Conservation (phyloP, 2,329 filamentous ascomycete species). For the Fusarium euwallaceae region DNA sequence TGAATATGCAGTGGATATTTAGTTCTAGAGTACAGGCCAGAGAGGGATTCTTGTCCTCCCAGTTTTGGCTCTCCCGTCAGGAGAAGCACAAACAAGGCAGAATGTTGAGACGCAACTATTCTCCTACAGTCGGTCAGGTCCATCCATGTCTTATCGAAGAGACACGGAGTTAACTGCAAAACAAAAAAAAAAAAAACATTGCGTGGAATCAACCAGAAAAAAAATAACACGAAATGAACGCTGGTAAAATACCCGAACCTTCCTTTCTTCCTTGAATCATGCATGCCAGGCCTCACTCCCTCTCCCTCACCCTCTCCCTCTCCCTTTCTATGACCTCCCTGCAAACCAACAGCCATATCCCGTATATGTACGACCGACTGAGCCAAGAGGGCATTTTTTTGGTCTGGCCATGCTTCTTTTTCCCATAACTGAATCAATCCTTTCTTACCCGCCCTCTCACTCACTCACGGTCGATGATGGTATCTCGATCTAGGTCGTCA, state of each 20-base stretch:
- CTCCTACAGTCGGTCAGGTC: conserved; percentile 16
- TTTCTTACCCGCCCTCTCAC: neutral
- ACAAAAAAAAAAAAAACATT: conserved; percentile 2
- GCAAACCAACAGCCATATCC: conserved; percentile 1
- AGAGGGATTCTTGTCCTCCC: conserved; percentile 22
- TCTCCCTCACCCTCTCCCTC: neutral
- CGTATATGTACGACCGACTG: conserved; percentile 3
- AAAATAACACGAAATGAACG: conserved; percentile 31
- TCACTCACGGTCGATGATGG: neutral
- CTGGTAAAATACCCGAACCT: conserved; percentile 38
- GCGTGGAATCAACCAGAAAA: conserved; percentile 12
- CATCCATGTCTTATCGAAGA: conserved; percentile 19
- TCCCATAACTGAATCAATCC: neutral
- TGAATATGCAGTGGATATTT: conserved; percentile 37
- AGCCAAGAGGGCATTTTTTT: conserved; percentile 17
- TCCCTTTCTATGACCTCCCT: conserved; percentile 1
- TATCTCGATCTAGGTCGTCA: neutral
- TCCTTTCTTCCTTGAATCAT: conserved; percentile 9
- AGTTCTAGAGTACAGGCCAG: conserved; percentile 45
- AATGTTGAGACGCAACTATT: conserved; percentile 15
- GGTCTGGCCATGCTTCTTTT: conserved; percentile 14
- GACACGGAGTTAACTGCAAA: neutral
- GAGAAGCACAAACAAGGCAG: conserved; percentile 15
- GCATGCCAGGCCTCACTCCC: neutral
- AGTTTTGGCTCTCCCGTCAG: conserved; percentile 18